Evolutionary conservation across 331 rosid species (phyloP).

Genomic region (Cydonia oblonga): DNA sequence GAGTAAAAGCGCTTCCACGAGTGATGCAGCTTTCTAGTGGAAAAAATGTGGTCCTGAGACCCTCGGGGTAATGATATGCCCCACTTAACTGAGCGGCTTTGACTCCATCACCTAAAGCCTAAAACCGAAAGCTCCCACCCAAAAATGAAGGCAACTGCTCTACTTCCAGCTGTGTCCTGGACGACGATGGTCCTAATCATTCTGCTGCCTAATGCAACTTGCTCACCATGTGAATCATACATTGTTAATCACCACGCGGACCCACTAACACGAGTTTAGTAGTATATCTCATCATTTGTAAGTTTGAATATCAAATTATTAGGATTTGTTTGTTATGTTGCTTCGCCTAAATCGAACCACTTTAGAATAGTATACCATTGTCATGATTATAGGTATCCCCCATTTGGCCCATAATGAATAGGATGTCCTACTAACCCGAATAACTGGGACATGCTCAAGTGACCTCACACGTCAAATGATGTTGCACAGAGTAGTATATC

Average conservation of each 20-base stretch:
- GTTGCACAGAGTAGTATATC: neutral
- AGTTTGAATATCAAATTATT: no score
- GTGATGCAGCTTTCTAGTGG: neutral
- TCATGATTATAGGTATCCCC: neutral
- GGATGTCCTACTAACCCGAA: neutral
- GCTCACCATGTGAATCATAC: neutral
- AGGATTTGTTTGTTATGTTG: no score
- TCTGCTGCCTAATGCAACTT: neutral
- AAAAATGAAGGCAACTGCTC: neutral
- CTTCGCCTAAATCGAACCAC: accelerated
- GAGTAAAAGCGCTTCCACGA: neutral
- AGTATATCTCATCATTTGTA: no score
- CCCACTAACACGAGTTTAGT: neutral
- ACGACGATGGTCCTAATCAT: neutral
- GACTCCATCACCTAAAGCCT: no score
- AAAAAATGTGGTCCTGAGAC: neutral
- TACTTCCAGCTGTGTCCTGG: neutral
- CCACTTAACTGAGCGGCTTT: no score
- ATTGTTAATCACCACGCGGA: neutral
- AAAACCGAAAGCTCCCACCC: no score
- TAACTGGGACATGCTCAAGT: neutral
- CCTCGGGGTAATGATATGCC: neutral
- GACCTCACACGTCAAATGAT: neutral
- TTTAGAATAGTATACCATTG: no score
- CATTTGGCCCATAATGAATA: no score